Evolutionary conservation across 2,329 filamentous ascomycete species (phyloP).

Genomic region (Botrytis elliptica): DNA sequence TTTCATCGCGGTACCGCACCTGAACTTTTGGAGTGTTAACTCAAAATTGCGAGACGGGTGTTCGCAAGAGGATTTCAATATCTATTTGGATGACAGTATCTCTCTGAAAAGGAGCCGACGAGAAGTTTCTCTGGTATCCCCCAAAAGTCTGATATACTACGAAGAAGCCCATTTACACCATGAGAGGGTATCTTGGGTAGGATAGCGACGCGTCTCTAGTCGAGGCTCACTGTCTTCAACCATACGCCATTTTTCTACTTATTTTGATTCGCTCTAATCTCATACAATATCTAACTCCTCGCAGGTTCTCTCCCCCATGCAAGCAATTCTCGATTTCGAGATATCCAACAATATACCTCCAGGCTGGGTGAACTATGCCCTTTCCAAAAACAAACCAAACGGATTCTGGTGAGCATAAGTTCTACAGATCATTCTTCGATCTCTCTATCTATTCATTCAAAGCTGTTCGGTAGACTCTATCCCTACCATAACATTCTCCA

Average conservation of each 20-base stretch:
- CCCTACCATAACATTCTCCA: no score
- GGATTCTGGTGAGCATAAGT: slow-evolving; percentile 64
- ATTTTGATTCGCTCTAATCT: not conserved
- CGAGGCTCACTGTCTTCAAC: not conserved
- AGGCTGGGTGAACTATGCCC: slow-evolving; percentile 90
- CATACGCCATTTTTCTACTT: not conserved
- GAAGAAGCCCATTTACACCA: not conserved
- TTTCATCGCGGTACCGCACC: not conserved
- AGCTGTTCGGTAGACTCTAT: no score
- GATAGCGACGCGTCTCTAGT: not conserved
- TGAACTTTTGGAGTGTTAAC: not conserved
- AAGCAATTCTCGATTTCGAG: slow-evolving; percentile 91
- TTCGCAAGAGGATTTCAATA: not conserved
- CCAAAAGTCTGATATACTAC: no score
- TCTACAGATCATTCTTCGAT: no score
- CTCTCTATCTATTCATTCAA: no score
- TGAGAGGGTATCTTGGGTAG: not conserved
- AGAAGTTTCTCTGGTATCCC: not conserved
- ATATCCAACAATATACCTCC: slow-evolving; percentile 70
- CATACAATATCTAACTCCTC: slow-evolving; percentile 25
- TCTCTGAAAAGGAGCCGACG: no score
- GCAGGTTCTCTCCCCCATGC: slow-evolving; percentile 82
- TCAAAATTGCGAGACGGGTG: not conserved
- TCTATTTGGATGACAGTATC: not conserved
- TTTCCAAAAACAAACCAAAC: slow-evolving; percentile 72